Evolutionary conservation across 768 basidiomycete genomes (phyloP), one percentile per base, ranked within the genome.

Genomic region (Exidia glandulosa): DNA sequence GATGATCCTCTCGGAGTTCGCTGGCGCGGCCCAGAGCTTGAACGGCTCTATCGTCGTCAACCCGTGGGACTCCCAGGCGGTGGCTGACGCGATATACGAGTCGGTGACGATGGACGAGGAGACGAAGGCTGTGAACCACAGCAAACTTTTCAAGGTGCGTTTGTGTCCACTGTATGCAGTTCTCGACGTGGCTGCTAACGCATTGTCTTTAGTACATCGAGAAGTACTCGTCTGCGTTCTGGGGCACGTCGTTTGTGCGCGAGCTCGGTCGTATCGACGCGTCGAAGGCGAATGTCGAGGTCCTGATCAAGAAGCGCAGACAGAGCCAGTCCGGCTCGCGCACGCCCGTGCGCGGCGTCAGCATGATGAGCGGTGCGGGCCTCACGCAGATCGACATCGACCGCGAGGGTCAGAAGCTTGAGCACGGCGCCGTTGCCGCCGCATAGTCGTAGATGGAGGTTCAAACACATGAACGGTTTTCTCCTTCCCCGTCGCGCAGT

Each of bases 1-100:
- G 19, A 92, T 99, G 88, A 96, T 99, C 71, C 80, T 99, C 13
- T 96, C 94, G 66, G 96, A 99, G 71, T 98, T 99, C 65, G 95
- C 96, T 3, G 96, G 96, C 31, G 96, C 96, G 10, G 94, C 93
- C 16, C 94, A 97, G 74, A 89, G 86, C 64, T 75, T 99, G 63
- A 97, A 98, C 70, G 96, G 96, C 25, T 90, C 88, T 33, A 80
- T 99, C 65, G 93, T 99, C 69, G 93, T 98, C 67, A 99, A 99
- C 76, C 96, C 96, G 25, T 94, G 96, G 95, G 96, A 98, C 72
- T 89, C 89, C n/a, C 94, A 97, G 72, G 87, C 94, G 67, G 93
- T 96, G 56, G 96, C 96, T 1, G 87, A 97, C 68, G 93, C 94
- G n/a, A 96, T 99, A 61, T 87, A 93, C 73, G 87, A 91, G 71